Evolutionary conservation across 495 filamentous ascomycete genomes (phyloP).

Genomic region (Ramalina peruviana): DNA sequence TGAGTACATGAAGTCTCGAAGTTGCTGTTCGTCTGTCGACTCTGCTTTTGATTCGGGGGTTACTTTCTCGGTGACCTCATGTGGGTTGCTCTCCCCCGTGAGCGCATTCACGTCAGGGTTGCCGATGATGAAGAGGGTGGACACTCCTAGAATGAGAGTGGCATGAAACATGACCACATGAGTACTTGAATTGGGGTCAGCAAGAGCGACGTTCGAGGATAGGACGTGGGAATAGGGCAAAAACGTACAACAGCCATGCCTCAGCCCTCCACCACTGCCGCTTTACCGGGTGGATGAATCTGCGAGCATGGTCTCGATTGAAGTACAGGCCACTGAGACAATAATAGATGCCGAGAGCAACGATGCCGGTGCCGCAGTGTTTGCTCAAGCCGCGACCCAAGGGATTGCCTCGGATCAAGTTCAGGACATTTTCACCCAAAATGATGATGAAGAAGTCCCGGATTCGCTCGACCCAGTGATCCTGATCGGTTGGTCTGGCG

Average conservation of each 20-base stretch:
- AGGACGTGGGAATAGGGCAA: not conserved
- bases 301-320: constrained; percentile 17
- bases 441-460: constrained; percentile 37
- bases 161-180: constrained; percentile 16
- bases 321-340: constrained; percentile 17
- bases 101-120: not conserved
- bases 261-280: constrained; percentile 17
- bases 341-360: constrained; percentile 16
- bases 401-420: constrained; percentile 27
- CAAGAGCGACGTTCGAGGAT: not conserved
- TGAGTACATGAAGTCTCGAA: constrained; percentile 2
- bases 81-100: not conserved
- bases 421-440: constrained; percentile 33
- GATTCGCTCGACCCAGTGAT: constrained; percentile 33
- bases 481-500: constrained; percentile 29
- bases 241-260: constrained; percentile 18
- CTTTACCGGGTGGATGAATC: constrained; percentile 18
- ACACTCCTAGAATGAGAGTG: constrained; percentile 19
- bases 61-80: too few species aligned
- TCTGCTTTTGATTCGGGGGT: not conserved
- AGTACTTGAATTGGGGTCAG: not conserved
- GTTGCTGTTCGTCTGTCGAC: not conserved
- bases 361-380: constrained; percentile 11
- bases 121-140: constrained; percentile 15
- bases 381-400: constrained; percentile 14